These are phyloP conservation scores for Fusarium dlaminii DNA, from an alignment of 2,329 filamentous ascomycete species.

Conservation along the genomic window DNA sequence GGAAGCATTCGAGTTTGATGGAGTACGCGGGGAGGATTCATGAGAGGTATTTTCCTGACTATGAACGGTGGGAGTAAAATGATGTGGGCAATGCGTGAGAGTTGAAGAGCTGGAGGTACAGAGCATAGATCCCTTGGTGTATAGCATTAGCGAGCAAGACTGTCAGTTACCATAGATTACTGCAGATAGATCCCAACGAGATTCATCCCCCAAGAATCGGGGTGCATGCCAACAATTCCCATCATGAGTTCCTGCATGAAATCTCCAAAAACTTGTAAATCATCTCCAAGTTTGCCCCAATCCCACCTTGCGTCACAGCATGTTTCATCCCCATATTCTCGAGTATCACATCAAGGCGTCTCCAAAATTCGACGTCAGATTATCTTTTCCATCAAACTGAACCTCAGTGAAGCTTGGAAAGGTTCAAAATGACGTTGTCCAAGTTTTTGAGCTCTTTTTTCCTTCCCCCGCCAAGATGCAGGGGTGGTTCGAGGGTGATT, in stretches of 20 bases:
- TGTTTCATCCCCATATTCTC: constrained; percentile 3
- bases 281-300: not conserved
- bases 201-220: no score
- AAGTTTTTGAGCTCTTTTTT: not conserved
- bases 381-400: not conserved
- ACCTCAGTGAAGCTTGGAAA: not conserved
- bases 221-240: not conserved
- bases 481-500: constrained; percentile 11
- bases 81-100: not conserved
- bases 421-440: constrained; percentile 11
- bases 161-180: no score
- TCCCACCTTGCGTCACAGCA: not conserved
- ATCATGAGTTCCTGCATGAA: not conserved
- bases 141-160: not conserved
- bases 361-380: not conserved
- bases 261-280: not conserved
- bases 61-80: constrained; percentile 51
- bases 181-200: not conserved
- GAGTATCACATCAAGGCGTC: not conserved
- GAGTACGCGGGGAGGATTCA: constrained; percentile 68
- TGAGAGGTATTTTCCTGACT: constrained; percentile 66
- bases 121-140: not conserved
- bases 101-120: not conserved
- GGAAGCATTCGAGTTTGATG: constrained; percentile 57
- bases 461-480: not conserved